These are phyloP conservation scores for Begonia loranthoides DNA, from an alignment of 306 rosid genomes.

Conservation along the genomic window DNA sequence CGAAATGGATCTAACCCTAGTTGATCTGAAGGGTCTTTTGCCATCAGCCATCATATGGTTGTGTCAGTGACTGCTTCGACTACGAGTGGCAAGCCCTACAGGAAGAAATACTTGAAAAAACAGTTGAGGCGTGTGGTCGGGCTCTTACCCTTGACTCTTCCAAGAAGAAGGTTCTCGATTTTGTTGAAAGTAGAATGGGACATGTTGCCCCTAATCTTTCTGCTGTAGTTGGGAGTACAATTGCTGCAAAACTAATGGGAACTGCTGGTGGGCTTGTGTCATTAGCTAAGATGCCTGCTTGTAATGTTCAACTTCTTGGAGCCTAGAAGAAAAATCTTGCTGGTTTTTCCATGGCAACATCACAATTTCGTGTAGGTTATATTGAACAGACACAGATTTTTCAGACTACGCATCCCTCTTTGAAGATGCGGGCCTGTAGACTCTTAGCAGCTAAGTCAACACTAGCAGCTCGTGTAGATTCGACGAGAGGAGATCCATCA, in stretches of 20 bases:
- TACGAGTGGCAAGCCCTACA: constrained; percentile 98
- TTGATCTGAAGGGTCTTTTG: constrained; percentile 86
- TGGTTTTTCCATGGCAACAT: constrained; percentile 89
- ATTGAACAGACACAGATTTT: constrained; percentile 85
- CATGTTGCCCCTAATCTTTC: constrained; percentile 93
- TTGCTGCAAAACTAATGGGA: constrained; percentile 96
- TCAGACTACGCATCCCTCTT: constrained; percentile 76
- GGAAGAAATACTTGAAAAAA: constrained; percentile 68
- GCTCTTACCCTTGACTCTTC: constrained; percentile 85
- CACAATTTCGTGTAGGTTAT: constrained; percentile 86
- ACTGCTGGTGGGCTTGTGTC: constrained; percentile 76
- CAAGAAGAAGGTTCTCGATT: constrained; percentile 83
- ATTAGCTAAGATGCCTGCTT: constrained; percentile 94
- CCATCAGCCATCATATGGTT: constrained; percentile 95
- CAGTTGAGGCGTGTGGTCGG: constrained; percentile 82
- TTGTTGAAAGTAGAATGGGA: constrained; percentile 97
- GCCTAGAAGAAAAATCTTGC: constrained; percentile 89
- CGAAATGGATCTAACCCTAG: constrained; percentile 86
- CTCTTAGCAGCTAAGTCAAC: constrained; percentile 77
- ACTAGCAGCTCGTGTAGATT: constrained; percentile 90
- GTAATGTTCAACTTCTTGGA: constrained; percentile 99
- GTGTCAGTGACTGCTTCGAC: constrained; percentile 97
- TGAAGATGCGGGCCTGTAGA: constrained; percentile 85
- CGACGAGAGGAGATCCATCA: constrained; percentile 82
- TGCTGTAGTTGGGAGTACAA: constrained; percentile 84